These are phyloP conservation scores for Neofusicoccum kwambonambiense DNA, from an alignment of 2,329 filamentous ascomycete species.

Conservation along the genomic window DNA sequence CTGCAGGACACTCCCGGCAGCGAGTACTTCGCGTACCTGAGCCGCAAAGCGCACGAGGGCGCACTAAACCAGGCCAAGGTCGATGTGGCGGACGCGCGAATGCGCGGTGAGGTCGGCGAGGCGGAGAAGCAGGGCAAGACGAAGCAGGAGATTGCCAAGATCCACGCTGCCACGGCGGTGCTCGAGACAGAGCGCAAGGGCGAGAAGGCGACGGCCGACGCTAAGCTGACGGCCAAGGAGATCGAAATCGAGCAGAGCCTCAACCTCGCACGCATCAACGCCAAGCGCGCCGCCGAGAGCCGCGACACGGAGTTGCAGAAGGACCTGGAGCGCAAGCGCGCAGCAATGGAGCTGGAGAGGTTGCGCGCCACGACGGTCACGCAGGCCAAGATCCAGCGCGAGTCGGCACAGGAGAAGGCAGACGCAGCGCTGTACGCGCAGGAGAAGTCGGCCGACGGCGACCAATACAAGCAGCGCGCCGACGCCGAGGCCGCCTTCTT, in stretches of 20 bases:
- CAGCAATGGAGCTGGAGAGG: slow-evolving; percentile 76
- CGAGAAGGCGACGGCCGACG: slow-evolving; percentile 76
- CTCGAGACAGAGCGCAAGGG: slow-evolving; percentile 81
- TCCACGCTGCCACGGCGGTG: slow-evolving; percentile 80
- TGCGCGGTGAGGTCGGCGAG: slow-evolving; percentile 71
- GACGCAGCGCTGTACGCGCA: slow-evolving; percentile 56
- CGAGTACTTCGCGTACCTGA: slow-evolving; percentile 80
- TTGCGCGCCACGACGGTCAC: slow-evolving; percentile 76
- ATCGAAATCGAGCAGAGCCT: slow-evolving; percentile 72
- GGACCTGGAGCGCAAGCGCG: slow-evolving; percentile 74
- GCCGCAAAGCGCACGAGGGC: slow-evolving; percentile 80
- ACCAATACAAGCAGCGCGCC: slow-evolving; percentile 61
- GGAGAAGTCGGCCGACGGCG: slow-evolving; percentile 49
- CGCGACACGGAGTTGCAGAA: slow-evolving; percentile 78
- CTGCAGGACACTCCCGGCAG: slow-evolving; percentile 77
- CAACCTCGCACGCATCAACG: slow-evolving; percentile 72
- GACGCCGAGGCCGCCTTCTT: slow-evolving; percentile 55
- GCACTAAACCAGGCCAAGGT: slow-evolving; percentile 76
- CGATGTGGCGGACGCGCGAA: slow-evolving; percentile 58
- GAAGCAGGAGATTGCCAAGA: slow-evolving; percentile 84
- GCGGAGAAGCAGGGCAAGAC: slow-evolving; percentile 75
- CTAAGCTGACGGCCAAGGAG: slow-evolving; percentile 70
- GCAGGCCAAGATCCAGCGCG: slow-evolving; percentile 68
- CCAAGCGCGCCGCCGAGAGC: slow-evolving; percentile 69
- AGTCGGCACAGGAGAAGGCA: slow-evolving; percentile 67